Evolutionary conservation across 192 early-diverging fungal genomes (phyloP), one percentile per base, ranked within the genome.

Genomic region (Phycomyces nitens): DNA sequence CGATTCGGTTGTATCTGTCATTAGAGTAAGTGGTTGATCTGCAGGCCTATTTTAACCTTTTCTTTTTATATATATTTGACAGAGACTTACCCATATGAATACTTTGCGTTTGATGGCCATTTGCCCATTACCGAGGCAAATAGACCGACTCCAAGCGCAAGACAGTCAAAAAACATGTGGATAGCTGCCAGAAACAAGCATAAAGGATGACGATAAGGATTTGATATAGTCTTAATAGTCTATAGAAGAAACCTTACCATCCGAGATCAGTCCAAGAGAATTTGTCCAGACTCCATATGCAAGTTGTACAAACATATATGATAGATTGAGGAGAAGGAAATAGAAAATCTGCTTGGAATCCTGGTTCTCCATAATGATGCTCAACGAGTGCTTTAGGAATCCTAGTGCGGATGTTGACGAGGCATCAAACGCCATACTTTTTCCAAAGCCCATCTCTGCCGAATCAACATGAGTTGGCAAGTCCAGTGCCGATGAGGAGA

Each of bases 131-230:
- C 92, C 1, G 90, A 85, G 8, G 96, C 96, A 57, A 89, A 80
- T 9, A 98, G 73, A 24, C 92, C 92, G 38, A 96, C 84, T 2
- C 88, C 90, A 64, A 98, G 68, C 6, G 94, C 94, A 71, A 95
- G 79, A 59, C 92, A 95, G 76, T 98, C 96, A 77, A 98, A 98
- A 60, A 96, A 85, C 96, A 98, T 98, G 74, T 98, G 96, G 56
- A 96, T 92, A 16, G 96, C 96, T 85, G 67, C 10, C 0, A 2
- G 18, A 39, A 24, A 14, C 15, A 39, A 29, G 41, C 1, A n/a
- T 62, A 1, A 7, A 58, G 11, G 60, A 38, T 56, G 16, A n/a
- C 15, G 27, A 44, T 16, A 56, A 18, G 53, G 22, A 8, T 11
- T 62, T 41, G 26, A 16, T 15, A 38, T 9, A 43, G 51, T 3